phyloP scores from a whole-genome alignment of 305 asterid species.

The Fraxinus dipetala region DNA sequence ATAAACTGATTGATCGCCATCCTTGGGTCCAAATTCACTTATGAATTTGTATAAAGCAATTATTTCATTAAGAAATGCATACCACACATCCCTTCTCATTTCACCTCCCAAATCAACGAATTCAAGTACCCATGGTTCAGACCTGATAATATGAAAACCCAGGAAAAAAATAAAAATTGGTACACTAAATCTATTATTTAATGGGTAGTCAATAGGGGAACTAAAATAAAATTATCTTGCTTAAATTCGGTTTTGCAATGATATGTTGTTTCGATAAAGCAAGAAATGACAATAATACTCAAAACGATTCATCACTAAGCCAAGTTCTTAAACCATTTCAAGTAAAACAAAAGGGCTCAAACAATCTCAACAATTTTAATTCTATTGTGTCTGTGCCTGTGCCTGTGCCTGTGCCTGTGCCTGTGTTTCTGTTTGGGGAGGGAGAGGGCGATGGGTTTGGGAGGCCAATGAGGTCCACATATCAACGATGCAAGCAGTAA shows the following conservation, averaged over 20 bases:
- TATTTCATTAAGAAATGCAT: constrained; percentile 71
- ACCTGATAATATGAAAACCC: constrained; percentile 38
- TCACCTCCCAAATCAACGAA: constrained; percentile 87
- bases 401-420: neutral
- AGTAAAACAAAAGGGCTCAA: neutral
- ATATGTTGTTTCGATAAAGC: neutral
- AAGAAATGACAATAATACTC: neutral
- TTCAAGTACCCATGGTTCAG: constrained; percentile 64
- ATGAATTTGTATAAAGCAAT: constrained; percentile 64
- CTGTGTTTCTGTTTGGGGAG: neutral
- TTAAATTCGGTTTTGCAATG: neutral
- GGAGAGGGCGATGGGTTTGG: neutral
- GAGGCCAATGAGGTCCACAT: neutral
- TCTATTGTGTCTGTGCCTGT: neutral
- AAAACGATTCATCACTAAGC: neutral
- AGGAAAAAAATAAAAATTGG: neutral
- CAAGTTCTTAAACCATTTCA: neutral
- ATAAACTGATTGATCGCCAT: constrained; percentile 57
- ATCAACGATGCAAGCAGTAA: neutral
- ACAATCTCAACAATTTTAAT: constrained; percentile 4
- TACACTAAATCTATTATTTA: neutral
- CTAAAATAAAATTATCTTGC: neutral
- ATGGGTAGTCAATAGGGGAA: neutral
- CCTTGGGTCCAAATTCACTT: constrained; percentile 69
- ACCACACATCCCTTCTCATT: constrained; percentile 96